Percentiles rank a stretch among this genome's conserved stretches.
Conservation (phyloP, 768 basidiomycete genomes). For the Russula compacta region DNA sequence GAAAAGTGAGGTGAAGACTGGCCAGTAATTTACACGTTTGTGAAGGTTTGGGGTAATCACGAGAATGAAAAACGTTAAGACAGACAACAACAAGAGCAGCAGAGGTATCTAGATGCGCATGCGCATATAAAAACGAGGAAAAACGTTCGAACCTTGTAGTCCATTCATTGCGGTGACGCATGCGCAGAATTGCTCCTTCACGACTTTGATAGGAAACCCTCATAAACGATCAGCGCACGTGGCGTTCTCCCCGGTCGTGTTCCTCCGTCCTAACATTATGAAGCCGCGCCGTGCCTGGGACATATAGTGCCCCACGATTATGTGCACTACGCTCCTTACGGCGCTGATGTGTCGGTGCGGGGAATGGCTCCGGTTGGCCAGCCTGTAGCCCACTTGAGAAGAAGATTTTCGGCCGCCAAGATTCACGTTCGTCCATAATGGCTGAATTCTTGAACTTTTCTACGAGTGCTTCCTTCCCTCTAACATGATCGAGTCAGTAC, state of each 20-base stretch:
- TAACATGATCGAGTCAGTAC: conserved; percentile 22
- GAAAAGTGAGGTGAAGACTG: not conserved
- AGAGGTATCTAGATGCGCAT: conserved; percentile 14
- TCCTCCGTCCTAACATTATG: conserved; percentile 7
- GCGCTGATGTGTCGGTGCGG: conserved; percentile 68
- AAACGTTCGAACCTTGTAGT: conserved; percentile 1
- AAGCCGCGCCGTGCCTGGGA: conserved; percentile 23
- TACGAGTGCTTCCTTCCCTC: conserved; percentile 84
- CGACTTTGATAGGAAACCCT: not conserved
- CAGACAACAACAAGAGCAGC: not conserved
- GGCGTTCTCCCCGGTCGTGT: conserved; percentile 1
- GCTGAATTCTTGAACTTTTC: conserved; percentile 89
- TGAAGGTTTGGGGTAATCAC: conserved; percentile 2
- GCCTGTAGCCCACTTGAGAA: conserved; percentile 64
- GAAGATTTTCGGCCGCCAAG: conserved; percentile 81
- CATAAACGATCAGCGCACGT: not conserved
- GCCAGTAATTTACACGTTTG: conserved; percentile 8
- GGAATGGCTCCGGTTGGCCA: conserved; percentile 75
- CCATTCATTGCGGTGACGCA: not conserved
- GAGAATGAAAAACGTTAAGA: not conserved
- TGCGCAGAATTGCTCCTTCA: not conserved
- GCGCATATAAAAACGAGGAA: conserved; percentile 9
- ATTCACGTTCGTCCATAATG: conserved; percentile 80
- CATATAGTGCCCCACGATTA: conserved; percentile 66
- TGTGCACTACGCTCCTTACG: conserved; percentile 77